A percentile compares a stretch with the other conserved stretches of the same genome.
Conservation (phyloP, 2,329 filamentous ascomycete genomes). For the Sclerotinia borealis region DNA sequence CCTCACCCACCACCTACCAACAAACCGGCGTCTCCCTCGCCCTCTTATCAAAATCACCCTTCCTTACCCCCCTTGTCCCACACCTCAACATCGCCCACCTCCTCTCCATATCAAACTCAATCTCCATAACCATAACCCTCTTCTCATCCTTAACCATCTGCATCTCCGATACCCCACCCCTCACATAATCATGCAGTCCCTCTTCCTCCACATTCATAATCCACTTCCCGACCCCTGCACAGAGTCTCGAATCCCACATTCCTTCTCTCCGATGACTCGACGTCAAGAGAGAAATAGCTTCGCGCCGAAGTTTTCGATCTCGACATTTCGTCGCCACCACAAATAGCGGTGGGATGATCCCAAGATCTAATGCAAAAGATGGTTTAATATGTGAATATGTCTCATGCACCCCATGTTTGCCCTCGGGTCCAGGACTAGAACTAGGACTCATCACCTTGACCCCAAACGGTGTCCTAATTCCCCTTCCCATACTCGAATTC, state of each 20-base stretch:
- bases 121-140: conserved; percentile 32
- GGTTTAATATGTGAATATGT: conserved; percentile 33
- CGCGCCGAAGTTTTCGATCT: conserved; percentile 23
- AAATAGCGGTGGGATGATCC: conserved; percentile 30
- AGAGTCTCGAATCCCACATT: conserved; percentile 31
- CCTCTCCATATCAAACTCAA: conserved; percentile 29
- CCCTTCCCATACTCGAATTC: conserved; percentile 17
- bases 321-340: conserved; percentile 30
- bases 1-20: conserved; percentile 15
- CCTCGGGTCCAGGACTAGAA: conserved; percentile 3
- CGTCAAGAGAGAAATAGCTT: conserved; percentile 26
- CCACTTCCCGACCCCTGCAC: conserved; percentile 23
- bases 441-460: not conserved
- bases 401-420: not conserved
- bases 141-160: conserved; percentile 22
- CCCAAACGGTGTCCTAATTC: not conserved
- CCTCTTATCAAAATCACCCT: conserved; percentile 24
- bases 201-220: conserved; percentile 35
- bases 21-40: conserved; percentile 20
- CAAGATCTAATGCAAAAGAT: conserved; percentile 35
- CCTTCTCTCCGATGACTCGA: conserved; percentile 28
- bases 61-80: conserved; percentile 27
- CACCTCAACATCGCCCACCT: conserved; percentile 27
- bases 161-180: conserved; percentile 49
- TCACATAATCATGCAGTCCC: conserved; percentile 37